Evolutionary conservation across 169 alveolate genomes (phyloP).

Genomic region (Babesia bigemina): DNA sequence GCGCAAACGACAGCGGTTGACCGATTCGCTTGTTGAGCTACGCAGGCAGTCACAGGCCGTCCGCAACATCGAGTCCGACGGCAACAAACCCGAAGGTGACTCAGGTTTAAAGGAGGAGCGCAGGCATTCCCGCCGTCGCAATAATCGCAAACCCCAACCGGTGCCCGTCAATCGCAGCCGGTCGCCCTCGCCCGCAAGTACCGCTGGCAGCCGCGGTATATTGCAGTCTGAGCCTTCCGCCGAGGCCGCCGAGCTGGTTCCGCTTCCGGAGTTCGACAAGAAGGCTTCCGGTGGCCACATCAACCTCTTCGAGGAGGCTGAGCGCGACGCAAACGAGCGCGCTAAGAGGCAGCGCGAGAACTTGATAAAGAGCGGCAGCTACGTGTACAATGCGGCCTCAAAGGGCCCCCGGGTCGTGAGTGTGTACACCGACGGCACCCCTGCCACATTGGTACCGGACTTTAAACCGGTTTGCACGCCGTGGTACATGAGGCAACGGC

Average conservation of each 20-base stretch:
- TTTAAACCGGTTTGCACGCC: conserved; percentile 49
- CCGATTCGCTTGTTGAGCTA: conserved; percentile 60
- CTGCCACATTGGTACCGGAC: conserved; percentile 57
- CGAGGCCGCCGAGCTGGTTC: background rate
- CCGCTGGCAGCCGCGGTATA: background rate
- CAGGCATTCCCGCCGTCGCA: background rate
- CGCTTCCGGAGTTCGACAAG: conserved; percentile 10
- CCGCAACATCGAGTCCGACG: conserved; percentile 3
- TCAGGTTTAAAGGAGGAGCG: background rate
- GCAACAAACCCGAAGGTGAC: background rate
- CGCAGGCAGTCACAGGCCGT: conserved; percentile 56
- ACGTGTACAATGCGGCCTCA: conserved; percentile 45
- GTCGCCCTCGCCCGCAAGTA: conserved; percentile 2
- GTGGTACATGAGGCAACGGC: conserved; percentile 58
- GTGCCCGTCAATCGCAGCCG: background rate
- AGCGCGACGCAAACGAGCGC: conserved; percentile 46
- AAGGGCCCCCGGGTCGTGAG: conserved; percentile 49
- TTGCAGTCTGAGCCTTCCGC: background rate
- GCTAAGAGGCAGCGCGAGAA: conserved; percentile 54
- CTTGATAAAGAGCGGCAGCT: conserved; percentile 55
- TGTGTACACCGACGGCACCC: conserved; percentile 58
- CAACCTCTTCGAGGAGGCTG: conserved; percentile 64
- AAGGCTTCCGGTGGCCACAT: conserved; percentile 39
- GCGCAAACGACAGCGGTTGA: conserved; percentile 28
- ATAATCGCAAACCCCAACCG: background rate